These are phyloP conservation scores for Scutellaria baicalensis DNA, from an alignment of 257 asterid genomes.

Conservation along the genomic window DNA sequence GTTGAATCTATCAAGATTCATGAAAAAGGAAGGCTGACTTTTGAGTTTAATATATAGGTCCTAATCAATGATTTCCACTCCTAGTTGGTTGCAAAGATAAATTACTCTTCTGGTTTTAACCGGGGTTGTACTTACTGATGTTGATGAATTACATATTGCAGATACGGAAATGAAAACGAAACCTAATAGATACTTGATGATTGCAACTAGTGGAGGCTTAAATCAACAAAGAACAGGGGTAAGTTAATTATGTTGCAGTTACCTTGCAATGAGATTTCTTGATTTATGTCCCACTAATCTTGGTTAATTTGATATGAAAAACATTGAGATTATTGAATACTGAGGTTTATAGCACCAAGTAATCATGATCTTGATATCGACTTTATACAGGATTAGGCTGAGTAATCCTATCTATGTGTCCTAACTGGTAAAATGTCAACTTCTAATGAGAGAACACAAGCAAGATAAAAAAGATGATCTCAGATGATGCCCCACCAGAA, in stretches of 20 bases:
- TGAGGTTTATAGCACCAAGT: no score
- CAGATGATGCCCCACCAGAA: not conserved
- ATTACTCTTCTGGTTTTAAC: not conserved
- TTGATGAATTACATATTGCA: slow-evolving; percentile 15
- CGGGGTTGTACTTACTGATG: not conserved
- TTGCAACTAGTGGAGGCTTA: slow-evolving; percentile 80
- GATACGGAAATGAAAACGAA: slow-evolving; percentile 30
- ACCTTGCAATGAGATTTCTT: no score
- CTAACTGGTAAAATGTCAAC: not conserved
- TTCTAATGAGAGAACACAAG: not conserved
- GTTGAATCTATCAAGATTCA: not conserved
- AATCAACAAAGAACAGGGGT: slow-evolving; percentile 94
- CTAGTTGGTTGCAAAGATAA: not conserved
- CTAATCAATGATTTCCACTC: not conserved
- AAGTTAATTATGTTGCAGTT: not conserved
- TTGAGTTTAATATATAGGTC: not conserved
- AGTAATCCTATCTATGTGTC: not conserved
- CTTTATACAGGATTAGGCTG: not conserved
- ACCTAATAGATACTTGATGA: slow-evolving; percentile 48
- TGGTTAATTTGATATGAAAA: not conserved
- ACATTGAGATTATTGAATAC: not conserved
- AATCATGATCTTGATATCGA: not conserved
- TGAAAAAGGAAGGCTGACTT: not conserved
- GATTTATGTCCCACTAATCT: not conserved
- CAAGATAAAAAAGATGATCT: not conserved